Base-by-base conservation (phyloP, 2,329 filamentous ascomycete species). In the Neofusicoccum ribis region DNA sequence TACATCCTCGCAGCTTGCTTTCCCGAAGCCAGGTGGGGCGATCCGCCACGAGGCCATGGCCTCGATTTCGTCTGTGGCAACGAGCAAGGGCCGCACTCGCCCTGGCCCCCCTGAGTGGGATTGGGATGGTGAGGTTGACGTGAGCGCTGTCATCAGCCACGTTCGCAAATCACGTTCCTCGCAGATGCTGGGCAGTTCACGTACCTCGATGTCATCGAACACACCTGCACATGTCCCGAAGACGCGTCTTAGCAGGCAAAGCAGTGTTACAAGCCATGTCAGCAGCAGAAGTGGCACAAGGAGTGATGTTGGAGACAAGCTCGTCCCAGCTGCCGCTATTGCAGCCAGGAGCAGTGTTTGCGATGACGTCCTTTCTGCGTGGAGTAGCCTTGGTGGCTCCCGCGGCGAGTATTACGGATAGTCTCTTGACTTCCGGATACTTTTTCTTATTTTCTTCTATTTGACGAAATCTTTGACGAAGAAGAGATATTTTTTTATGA, bases 361-460 rank as follows among this genome's bases (percentile, higher is more conserved):
- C 47, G 80, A 81, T 37, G 81, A 83, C 67, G 78, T 83, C 7
- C 70, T 82, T 34, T 79, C 79, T 63, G 80, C 80, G 15, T 83
- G 80, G 80, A 78, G 78, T 11, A 80, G 77, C 64, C 67, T 83
- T 27, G 81, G 81, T 7, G 80, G 80, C 43, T 58, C 54, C 4
- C 54, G 54, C 39, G 54, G 39, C 9, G 54, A 58, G 11, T 58
- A 34, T 37, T 58, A 44, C 39, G 54, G 54, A 15, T 41, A 14
- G 36, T 27, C n/a, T 27, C 14, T 8, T 9, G n/a, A 41, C 9
- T 27, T 9, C 1, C 17, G 12, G 12, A 41, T 31, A 31, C 27
- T 17, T 43, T 41, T 20, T 7, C 37, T 27, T 43, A 9, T 15
- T 43, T 56, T 43, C 27, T 43, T 20, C 23, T 11, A 27, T 27